Base-by-base conservation (phyloP, 164 flowering plant genomes). In the Piper longum region DNA sequence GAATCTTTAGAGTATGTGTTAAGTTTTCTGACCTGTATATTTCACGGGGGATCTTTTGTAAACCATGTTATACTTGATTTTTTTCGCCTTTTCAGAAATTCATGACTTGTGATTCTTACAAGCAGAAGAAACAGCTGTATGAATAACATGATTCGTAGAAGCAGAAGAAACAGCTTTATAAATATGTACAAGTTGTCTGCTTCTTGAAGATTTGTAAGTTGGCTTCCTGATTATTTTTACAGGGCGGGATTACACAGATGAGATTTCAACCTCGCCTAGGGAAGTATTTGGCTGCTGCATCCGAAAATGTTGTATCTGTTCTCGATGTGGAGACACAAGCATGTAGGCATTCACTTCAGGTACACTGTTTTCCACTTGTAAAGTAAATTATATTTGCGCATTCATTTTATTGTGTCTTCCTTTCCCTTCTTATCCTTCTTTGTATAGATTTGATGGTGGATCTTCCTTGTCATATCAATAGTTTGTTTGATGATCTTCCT, bases 261-360 rank as follows among this genome's bases (percentile, higher is more conserved):
- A 78, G 96, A 64, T 85, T 89, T 77, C 93, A 89, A 70, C 88
- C 93, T 41, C 75, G 71, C 66, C 59, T 61, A 45, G 96, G 93
- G 45, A 81, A 80, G 69, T 72, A 66, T 70, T 83, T 89, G 66
- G 96, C 96, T 2, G 85, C 91, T 67, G 86, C 88, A 57, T 72
- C 79, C 39, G 89, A 80, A 36, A 84, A 78, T 70, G 65, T 64
- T 54, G 80, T 89, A 41, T 87, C 91, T 4, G 66, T 89, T 57
- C 63, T 87, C 8, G 96, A 89, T 74, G 84, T 79, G 11, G 96
- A 85, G 76, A 83, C 86, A 36, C 91, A 78, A 78, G 76, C 70
- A 66, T 79, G 85, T 71, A 61, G 79, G 42, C 73, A 65, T 64
- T 70, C 79, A 59, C 72, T 89, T 48, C 83, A 85, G 91, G 96